phyloP scores from a whole-genome alignment of 2,329 filamentous ascomycete genomes.

The Botrytis fragariae region DNA sequence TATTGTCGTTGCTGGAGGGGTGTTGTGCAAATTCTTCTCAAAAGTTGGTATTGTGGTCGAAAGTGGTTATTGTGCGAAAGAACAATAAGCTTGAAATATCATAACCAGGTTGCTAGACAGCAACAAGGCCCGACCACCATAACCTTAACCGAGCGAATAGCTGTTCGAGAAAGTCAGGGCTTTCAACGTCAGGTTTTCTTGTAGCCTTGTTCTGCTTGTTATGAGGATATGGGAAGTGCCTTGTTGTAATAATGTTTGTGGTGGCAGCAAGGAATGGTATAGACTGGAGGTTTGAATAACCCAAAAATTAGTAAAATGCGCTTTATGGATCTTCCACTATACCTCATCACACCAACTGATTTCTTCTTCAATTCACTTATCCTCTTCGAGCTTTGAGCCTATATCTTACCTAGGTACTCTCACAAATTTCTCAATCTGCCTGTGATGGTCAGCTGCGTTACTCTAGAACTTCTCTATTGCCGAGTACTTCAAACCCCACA shows the following conservation, averaged over 20 bases:
- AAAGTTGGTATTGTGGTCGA: background rate
- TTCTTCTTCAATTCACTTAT: background rate
- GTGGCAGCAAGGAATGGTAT: background rate
- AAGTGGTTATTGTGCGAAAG: constrained; percentile 17
- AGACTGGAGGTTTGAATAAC: background rate
- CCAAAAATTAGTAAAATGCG: background rate
- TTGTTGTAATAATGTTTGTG: background rate
- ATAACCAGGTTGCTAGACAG: constrained; percentile 1
- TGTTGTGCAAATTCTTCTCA: background rate
- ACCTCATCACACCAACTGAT: background rate
- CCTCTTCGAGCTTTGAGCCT: background rate
- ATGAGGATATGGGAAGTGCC: background rate
- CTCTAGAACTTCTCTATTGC: background rate
- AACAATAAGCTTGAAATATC: background rate
- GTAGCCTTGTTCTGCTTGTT: background rate
- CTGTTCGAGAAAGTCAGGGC: background rate
- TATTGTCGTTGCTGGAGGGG: background rate
- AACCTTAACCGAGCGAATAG: constrained; percentile 7
- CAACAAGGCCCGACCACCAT: constrained; percentile 5
- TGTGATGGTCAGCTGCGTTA: background rate
- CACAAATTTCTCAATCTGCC: background rate
- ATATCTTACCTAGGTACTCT: background rate
- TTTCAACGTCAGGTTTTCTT: background rate
- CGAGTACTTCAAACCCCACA: background rate
- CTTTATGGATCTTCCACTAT: background rate